Base-by-base conservation (phyloP, 345 rosid species). In the Nephelium lappaceum region DNA sequence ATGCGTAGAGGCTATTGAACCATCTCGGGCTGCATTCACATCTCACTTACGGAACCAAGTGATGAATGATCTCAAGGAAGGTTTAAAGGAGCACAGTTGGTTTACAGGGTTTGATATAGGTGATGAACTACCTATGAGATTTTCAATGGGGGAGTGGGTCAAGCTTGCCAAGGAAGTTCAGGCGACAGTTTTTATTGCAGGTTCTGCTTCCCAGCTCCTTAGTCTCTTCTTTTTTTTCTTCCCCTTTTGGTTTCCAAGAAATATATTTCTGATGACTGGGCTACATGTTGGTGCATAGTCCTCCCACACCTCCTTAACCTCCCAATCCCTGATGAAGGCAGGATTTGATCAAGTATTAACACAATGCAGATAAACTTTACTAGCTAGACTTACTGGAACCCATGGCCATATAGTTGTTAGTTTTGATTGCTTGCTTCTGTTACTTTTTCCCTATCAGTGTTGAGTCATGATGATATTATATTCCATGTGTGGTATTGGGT, bases 141-240 rank as follows among this genome's bases (percentile, higher is more conserved):
- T 75, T 77, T 86, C 98, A 18, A 36, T 91, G 78, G 85, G 81
- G 74, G 92, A 90, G 84, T 95, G 99, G 99, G 85, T 92, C 84
- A 84, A 85, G 77, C 88, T 79, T 72, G 97, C 96, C 78, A 89
- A 84, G 76, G 89, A 88, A 82, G 84, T 82, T 69, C 77, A 90
- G 67, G 97, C 97, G 69, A 90, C 95, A 70, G 94, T 95, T 79
- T 93, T 93, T 74, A 87, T 95, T 81, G 90, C 98, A 91, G 99
- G 99, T 93, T 83, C 38, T 79, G 67, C 75, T 81, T 78, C 53
- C 67, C 31, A n/a, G 23, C 76, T 53, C 62, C 66, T n/a, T n/a
- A n/a, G n/a, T n/a, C n/a, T n/a, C n/a, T n/a, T n/a, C n/a, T n/a
- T n/a, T n/a, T n/a, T n/a, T n/a, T n/a, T n/a, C 51, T 49, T 72